Evolutionary conservation across 805 yeast species (phyloP), one percentile per base, ranked within the genome.

Genomic region (Candida sphagnicola): DNA sequence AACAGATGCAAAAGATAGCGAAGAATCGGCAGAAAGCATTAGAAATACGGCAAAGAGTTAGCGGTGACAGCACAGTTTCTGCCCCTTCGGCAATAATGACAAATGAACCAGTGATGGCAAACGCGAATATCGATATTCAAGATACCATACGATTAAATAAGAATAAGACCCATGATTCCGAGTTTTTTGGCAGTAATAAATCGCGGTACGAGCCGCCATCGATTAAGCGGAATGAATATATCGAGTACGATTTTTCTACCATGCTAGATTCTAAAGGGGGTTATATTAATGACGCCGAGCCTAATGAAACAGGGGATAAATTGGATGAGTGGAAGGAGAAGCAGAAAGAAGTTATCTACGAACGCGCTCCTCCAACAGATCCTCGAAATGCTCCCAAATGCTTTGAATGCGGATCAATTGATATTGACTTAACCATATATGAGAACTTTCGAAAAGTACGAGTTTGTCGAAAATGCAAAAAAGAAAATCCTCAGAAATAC

Each of bases 211-310:
- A 54, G 34, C 52, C 52, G 15, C 70, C 67, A 5, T 50, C 65
- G 4, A 75, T 84, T 18, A 68, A 72, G 41, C 77, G 73, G 37
- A 67, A 73, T 24, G 89, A 84, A 49, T 85, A 84, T 54, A 85
- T 85, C 21, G 93, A 85, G 43, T 86, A 80, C 58, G 97, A 93
- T 61, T 77, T 93, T 48, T 77, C 97, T 2, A 84, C 88, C n/a
- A 85, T 95, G 88, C 77, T 78, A 45, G 96, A 93, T 50, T 68
- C 84, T 1, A 74, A 76, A 51, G 98, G 97, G 50, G 99, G 99
- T 16, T 90, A 81, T 55, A 67, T 90, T 46, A 58, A 54, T 28
- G 48, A 62, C 48, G 38, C 45, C 11, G 37, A 40, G 1, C 36
- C 41, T 24, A 39, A 41, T 14, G 37, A 34, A 4, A 48, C 37